Conservation (phyloP, 768 basidiomycete genomes). For the Crassisporium funariophilum region DNA sequence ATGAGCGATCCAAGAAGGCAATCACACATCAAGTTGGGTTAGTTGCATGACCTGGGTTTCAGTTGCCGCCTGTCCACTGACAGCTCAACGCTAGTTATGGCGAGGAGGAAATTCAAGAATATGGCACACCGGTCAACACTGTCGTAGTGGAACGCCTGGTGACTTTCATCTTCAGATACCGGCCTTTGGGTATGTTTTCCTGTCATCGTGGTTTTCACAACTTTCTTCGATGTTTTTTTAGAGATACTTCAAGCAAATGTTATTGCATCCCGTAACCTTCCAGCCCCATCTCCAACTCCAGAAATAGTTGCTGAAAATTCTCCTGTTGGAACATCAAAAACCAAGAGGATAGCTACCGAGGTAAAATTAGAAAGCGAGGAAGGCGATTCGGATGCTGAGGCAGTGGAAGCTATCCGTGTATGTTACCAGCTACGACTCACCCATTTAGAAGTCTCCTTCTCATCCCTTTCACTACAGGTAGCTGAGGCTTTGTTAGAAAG, state of each 20-base stretch:
- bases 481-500: too few species aligned
- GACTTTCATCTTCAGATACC: conserved; percentile 26
- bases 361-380: too few species aligned
- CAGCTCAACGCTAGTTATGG: neutral
- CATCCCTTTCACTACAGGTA: too few species aligned
- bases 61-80: neutral
- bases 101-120: neutral
- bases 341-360: too few species aligned
- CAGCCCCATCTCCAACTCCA: too few species aligned
- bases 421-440: too few species aligned
- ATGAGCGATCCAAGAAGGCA: conserved; percentile 27
- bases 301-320: too few species aligned
- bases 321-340: too few species aligned
- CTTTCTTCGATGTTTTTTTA: neutral
- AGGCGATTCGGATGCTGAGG: too few species aligned
- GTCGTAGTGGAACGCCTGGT: neutral
- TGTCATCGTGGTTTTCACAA: neutral
- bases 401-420: too few species aligned
- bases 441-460: too few species aligned
- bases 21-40: conserved; percentile 23
- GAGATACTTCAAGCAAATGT: conserved; percentile 19
- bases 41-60: conserved; percentile 1
- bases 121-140: neutral
- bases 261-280: conserved; percentile 10
- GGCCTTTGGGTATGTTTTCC: conserved; percentile 19